phyloP scores from a whole-genome alignment of 352 stramenopile species.

The Globisporangium lucens region DNA sequence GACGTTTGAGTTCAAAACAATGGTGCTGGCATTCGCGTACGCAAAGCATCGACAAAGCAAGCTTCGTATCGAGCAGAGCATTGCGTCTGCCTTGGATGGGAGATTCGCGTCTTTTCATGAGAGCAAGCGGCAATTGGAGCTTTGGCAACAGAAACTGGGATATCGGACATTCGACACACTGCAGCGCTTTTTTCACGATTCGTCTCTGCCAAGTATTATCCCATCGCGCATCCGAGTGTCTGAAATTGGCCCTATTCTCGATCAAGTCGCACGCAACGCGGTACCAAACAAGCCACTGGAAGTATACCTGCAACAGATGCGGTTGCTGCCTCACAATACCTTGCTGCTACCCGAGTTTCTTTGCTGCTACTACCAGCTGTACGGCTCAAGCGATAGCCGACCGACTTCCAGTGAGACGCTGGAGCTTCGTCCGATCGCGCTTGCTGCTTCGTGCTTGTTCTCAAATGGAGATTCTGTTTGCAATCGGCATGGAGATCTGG shows the following conservation, averaged over 20 bases:
- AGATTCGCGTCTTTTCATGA: conserved; percentile 60
- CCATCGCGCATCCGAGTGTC: conserved; percentile 47
- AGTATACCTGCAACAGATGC: conserved; percentile 57
- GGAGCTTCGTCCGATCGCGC: conserved; percentile 51
- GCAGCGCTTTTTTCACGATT: conserved; percentile 56
- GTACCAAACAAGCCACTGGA: conserved; percentile 48
- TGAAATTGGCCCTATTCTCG: conserved; percentile 36
- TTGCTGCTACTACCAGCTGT: conserved; percentile 70
- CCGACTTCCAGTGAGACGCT: conserved; percentile 19
- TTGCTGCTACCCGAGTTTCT: conserved; percentile 58
- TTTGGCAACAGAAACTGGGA: conserved; percentile 67
- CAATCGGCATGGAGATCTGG: conserved; percentile 50
- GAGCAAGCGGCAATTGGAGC: conserved; percentile 49
- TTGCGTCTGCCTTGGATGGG: conserved; percentile 42
- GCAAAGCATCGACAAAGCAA: conserved; percentile 45
- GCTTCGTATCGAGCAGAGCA: conserved; percentile 42
- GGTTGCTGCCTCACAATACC: conserved; percentile 43
- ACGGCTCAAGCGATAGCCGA: conserved; percentile 33
- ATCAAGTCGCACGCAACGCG: conserved; percentile 33
- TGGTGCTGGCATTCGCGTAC: conserved; percentile 53
- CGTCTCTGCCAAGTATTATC: conserved; percentile 42
- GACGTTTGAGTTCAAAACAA: conserved; percentile 52
- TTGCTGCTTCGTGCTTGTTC: conserved; percentile 65
- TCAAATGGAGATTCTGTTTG: conserved; percentile 55
- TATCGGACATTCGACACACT: conserved; percentile 55